phyloP scores from a whole-genome alignment of 257 asterid species.

The Lycium ferocissimum region DNA sequence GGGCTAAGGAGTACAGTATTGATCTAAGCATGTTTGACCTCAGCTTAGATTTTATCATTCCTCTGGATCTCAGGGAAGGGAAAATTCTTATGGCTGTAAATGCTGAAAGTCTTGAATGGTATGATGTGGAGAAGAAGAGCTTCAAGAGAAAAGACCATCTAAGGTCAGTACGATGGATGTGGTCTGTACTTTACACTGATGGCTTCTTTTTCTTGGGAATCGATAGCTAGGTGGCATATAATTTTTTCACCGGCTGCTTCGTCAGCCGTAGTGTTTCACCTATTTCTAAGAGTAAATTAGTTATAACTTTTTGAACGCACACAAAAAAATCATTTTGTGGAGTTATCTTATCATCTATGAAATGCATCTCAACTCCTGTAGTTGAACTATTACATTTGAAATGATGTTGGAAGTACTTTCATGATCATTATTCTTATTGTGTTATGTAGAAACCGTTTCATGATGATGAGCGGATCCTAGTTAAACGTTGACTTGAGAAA shows the following conservation, averaged over 20 bases:
- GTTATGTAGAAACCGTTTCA: background rate
- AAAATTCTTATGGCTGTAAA: conserved; percentile 57
- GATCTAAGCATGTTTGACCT: conserved; percentile 44
- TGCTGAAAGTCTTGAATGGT: conserved; percentile 55
- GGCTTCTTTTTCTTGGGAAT: conserved; percentile 56
- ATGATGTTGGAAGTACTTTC: conserved; percentile 7
- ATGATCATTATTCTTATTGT: background rate
- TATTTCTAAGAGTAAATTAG: background rate
- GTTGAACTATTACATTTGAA: background rate
- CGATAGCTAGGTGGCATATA: conserved; percentile 29
- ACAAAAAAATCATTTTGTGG: background rate
- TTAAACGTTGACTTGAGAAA: background rate
- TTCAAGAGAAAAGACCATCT: conserved; percentile 59
- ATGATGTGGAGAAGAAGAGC: conserved; percentile 55
- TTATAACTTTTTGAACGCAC: no score
- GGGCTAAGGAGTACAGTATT: conserved; percentile 56
- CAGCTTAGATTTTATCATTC: conserved; percentile 40
- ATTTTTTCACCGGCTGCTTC: conserved; percentile 21
- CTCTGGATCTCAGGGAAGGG: conserved; percentile 52
- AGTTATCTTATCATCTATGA: background rate
- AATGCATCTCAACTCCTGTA: background rate
- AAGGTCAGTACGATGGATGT: conserved; percentile 58
- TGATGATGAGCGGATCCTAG: background rate
- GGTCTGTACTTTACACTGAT: conserved; percentile 55
- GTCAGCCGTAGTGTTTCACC: background rate